Percentiles rank a stretch among this genome's conserved stretches.
These are phyloP conservation scores for Solanum hybrid DNA, from an alignment of 305 asterid genomes.

Conservation along the genomic window DNA sequence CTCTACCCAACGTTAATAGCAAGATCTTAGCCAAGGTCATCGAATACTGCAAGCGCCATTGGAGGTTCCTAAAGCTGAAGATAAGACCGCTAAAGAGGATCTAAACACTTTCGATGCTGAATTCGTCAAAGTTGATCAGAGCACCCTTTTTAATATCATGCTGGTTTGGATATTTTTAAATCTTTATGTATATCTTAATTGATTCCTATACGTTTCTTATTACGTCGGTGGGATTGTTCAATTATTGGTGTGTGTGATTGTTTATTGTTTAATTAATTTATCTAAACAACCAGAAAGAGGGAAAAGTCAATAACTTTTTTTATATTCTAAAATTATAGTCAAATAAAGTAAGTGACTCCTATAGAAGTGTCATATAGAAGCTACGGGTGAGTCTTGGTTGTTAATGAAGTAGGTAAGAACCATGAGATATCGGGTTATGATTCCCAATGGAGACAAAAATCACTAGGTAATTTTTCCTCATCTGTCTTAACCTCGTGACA, in stretches of 20 bases:
- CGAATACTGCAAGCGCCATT: neutral
- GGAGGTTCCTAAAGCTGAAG: neutral
- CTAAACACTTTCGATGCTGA: neutral
- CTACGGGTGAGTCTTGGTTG: neutral
- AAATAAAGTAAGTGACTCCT: neutral
- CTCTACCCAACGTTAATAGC: neutral
- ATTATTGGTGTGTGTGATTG: neutral
- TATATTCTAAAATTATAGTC: neutral
- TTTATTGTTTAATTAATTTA: neutral
- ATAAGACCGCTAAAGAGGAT: neutral
- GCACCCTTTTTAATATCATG: neutral
- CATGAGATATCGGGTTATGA: neutral
- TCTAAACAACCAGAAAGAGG: neutral
- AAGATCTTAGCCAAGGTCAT: neutral
- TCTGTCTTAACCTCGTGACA: neutral
- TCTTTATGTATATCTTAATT: neutral
- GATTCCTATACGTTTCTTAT: neutral
- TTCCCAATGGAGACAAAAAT: neutral
- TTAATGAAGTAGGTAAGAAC: neutral
- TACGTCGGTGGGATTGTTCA: neutral
- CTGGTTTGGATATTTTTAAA: neutral
- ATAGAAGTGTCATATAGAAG: neutral
- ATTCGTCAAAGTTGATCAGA: neutral
- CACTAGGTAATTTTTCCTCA: neutral
- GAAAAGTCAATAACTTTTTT: neutral